Base-by-base conservation (phyloP, 2,329 filamentous ascomycete species). In the Dactylellina leptospora region DNA sequence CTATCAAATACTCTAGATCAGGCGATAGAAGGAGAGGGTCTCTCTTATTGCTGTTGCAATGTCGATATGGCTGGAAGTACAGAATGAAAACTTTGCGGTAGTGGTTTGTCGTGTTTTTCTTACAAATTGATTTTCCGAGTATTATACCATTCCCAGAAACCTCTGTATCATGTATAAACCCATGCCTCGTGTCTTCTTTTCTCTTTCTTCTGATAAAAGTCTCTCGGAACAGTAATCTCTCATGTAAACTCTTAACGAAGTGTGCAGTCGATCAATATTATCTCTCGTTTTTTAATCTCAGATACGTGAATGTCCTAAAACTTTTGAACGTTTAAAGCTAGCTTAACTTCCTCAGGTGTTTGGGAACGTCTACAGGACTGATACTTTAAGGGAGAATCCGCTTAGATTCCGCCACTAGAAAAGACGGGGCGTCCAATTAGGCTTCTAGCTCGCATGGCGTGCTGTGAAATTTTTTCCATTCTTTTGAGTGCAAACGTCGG, bases 381-480 rank as follows among this genome's bases (percentile, higher is more conserved):
- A n/a, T n/a, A n/a, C n/a, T n/a, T n/a, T n/a, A n/a, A n/a, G n/a
- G n/a, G n/a, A n/a, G 36, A 27, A 48, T 48, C 45, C 38, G 38
- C 38, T 33, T 18, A 42, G 38, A 6, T 48, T 25, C 18, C 11
- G 16, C 40, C 40, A 20, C 25, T 40, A 40, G 4, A 51, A 16
- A 20, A 40, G 10, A 18, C 22, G 6, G 22, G 18, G 38, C 51
- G 25, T 60, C 66, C 66, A 71, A 71, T 71, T 45, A 58, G 42
- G 40, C 51, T 9, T 33, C 44, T 11, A 4, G 18, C 1, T 18
- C 42, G 16, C 51, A 71, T 71, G 66, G 63, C 66, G 66, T 71
- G 66, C 66, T 71, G 50, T 36, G 36, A 61, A 70, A 55, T 48
- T 70, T 69, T 54, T 54, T 70, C 28, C 28, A 36, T 36, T 58